Conservation (phyloP, 192 early-diverging fungal genomes). For the Coemansia sp. region DNA sequence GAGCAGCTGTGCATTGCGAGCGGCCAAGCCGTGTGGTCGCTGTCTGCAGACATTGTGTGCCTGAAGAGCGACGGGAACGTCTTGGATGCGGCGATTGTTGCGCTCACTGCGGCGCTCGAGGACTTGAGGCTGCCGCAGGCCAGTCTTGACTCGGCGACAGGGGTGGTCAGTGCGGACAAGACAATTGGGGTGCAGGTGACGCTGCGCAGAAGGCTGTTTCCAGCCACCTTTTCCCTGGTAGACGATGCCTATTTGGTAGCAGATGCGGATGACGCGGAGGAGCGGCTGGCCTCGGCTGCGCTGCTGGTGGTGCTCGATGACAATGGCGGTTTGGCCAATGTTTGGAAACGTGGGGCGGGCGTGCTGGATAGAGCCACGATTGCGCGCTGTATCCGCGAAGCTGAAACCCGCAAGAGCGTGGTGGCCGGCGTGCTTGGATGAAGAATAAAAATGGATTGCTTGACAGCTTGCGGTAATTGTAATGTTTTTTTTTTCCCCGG, state of each 20-base stretch:
- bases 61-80: constrained; percentile 90
- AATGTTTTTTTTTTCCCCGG: no score
- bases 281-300: constrained; percentile 27
- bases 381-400: constrained; percentile 18
- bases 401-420: constrained; percentile 11
- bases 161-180: constrained; percentile 61
- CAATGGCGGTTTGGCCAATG: constrained; percentile 20
- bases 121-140: constrained; percentile 71
- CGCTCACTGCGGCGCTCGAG: constrained; percentile 74
- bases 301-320: constrained; percentile 36
- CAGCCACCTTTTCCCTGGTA: constrained; percentile 38
- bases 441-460: no score
- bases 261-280: constrained; percentile 48
- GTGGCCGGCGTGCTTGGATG: constrained; percentile 6
- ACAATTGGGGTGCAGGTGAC: constrained; percentile 5
- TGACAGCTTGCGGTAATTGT: no score
- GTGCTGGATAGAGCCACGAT: constrained; percentile 21
- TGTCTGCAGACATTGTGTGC: constrained; percentile 88
- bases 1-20: constrained; percentile 70
- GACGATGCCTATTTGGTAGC: constrained; percentile 46
- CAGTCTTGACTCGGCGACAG: constrained; percentile 61
- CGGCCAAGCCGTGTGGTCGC: constrained; percentile 79
- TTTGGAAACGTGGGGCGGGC: constrained; percentile 50
- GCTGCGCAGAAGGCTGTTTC: constrained; percentile 21
- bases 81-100: constrained; percentile 79